Percentiles rank a stretch among this genome's conserved stretches.
phyloP scores from a whole-genome alignment of 2,329 filamentous ascomycete species.

The Aureobasidium sp. region DNA sequence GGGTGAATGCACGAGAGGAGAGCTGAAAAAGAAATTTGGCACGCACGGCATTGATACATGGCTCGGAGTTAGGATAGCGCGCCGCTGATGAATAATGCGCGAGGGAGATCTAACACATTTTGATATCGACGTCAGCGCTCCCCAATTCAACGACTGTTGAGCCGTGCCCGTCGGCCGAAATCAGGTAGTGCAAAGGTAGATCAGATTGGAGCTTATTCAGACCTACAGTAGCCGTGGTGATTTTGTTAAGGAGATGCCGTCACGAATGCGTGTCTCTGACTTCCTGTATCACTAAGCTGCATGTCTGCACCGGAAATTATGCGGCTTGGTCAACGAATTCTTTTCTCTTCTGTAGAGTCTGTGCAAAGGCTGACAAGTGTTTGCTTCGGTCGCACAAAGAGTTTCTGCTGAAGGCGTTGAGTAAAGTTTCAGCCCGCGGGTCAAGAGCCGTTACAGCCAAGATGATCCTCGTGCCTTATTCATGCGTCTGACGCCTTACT shows the following conservation, averaged over 20 bases:
- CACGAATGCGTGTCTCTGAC: neutral
- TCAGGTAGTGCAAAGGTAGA: neutral
- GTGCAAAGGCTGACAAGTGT: neutral
- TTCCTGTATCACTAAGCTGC: neutral
- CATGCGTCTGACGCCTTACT: neutral
- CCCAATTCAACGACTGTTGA: constrained; percentile 13
- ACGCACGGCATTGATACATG: neutral
- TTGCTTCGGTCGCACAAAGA: neutral
- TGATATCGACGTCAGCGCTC: constrained; percentile 14
- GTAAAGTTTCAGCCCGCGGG: neutral
- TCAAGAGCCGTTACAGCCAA: neutral
- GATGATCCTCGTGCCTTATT: constrained; percentile 7
- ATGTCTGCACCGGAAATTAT: neutral
- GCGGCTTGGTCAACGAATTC: neutral
- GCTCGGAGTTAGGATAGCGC: constrained; percentile 4
- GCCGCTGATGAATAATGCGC: constrained; percentile 14
- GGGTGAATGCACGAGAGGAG: neutral
- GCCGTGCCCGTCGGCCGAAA: constrained; percentile 7
- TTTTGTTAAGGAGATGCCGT: neutral
- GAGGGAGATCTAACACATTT: constrained; percentile 10
- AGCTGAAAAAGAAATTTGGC: constrained; percentile 3
- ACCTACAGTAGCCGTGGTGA: constrained; percentile 1
- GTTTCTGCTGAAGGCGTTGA: neutral
- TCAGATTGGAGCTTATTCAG: constrained; percentile 14
- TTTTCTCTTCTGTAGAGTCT: neutral